Base-by-base conservation (phyloP, 805 yeast species). In the Hyphopichia homilentoma region DNA sequence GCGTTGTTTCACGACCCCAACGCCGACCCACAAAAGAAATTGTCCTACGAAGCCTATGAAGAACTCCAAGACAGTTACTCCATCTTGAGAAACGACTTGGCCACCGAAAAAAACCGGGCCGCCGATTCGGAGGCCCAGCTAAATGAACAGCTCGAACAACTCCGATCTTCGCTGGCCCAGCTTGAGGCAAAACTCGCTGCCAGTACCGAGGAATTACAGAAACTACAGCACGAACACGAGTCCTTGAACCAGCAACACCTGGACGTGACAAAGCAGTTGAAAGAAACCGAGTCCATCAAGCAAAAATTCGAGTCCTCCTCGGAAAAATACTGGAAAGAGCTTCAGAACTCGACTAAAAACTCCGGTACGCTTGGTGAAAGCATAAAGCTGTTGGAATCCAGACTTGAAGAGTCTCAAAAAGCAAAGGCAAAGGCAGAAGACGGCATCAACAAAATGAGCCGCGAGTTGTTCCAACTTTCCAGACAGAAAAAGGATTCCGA, bases 371-470 rank as follows among this genome's bases (percentile, higher is more conserved):
- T 59, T 7, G 52, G 44, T 5, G 66, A 54, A 8, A 31, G 50
- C 0, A 28, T 57, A 12, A 57, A 54, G 20, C 47, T 49, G 12
- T 41, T 70, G 12, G 54, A 56, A 25, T 37, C 38, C 3, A 65
- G 65, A 37, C 44, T 70, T 11, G 50, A 49, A 4, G 38, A 49
- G 2, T 34, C 61, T 6, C 67, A 60, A 27, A 54, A 52, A 6
- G 73, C 70, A 8, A 81, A 77, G 44, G 67, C 68, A 16, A 80
- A 74, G 41, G 84, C 90, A 1, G 96, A 89, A 47, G 81, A 77
- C 38, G 97, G 95, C 4, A 81, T 89, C 32, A 88, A 88, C 51
- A 88, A 87, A 45, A 84, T 89, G 95, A 83, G 81, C 34, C 66
- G 90, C 24, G 97, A 89, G 42, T 61, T 89, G 19, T 75, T 86